Evolutionary conservation across 306 rosid genomes (phyloP).

Genomic region (Senna siamea): DNA sequence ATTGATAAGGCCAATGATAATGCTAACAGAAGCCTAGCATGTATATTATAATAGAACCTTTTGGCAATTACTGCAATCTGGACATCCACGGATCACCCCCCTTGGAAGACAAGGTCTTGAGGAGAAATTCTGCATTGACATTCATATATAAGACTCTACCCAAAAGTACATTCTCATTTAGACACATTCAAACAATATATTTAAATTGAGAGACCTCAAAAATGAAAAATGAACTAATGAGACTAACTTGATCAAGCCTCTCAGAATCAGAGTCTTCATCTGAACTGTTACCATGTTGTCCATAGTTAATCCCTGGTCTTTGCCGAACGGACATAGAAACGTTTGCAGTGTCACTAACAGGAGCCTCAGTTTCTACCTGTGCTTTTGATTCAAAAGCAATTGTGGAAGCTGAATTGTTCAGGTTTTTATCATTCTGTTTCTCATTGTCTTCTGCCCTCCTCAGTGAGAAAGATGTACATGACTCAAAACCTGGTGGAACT

Average conservation of each 20-base stretch:
- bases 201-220: constrained; percentile 35
- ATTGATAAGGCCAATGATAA: constrained; percentile 29
- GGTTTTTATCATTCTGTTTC: constrained; percentile 50
- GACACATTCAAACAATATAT: constrained; percentile 10
- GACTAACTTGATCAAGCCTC: constrained; percentile 67
- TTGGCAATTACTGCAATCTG: constrained; percentile 82
- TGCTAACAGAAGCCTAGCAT: constrained; percentile 14
- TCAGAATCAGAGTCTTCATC: constrained; percentile 75
- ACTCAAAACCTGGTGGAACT: constrained; percentile 97
- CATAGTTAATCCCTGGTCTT: constrained; percentile 71
- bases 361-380: constrained; percentile 53
- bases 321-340: constrained; percentile 68
- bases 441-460: constrained; percentile 60
- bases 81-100: constrained; percentile 94
- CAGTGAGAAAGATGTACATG: constrained; percentile 72
- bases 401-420: constrained; percentile 46
- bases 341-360: constrained; percentile 57
- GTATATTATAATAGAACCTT: constrained; percentile 54
- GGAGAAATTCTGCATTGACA: constrained; percentile 66
- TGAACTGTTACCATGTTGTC: constrained; percentile 50
- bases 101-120: constrained; percentile 61
- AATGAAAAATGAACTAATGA: constrained; percentile 31
- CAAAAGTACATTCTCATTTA: constrained; percentile 32
- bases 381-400: constrained; percentile 57
- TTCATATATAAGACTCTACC: constrained; percentile 39